Evolutionary conservation across 345 rosid species (phyloP).

Genomic region (Eucalyptus fibrosa): DNA sequence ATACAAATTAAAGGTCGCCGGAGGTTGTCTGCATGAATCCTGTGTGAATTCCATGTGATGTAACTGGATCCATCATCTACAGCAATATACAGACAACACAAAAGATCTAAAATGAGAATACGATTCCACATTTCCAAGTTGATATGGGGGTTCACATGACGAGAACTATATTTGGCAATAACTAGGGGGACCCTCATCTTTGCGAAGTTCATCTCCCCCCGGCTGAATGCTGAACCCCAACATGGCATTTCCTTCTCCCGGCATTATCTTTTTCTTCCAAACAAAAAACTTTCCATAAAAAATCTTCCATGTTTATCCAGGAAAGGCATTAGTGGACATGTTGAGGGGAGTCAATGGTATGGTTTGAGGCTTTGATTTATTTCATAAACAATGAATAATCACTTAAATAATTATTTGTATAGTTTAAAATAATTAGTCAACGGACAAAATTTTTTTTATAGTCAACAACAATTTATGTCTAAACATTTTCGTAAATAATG

Average conservation of each 20-base stretch:
- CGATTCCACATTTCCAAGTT: not conserved
- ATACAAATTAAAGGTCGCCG: not conserved
- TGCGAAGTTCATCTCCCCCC: not conserved
- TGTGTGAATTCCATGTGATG: not conserved
- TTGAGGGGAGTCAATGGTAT: not conserved
- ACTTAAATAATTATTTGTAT: not conserved
- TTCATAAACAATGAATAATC: not conserved
- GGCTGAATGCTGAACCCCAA: not conserved
- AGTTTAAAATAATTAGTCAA: not conserved
- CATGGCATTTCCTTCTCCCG: not conserved
- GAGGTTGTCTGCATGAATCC: not conserved
- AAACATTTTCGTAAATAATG: not conserved
- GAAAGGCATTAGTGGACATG: not conserved
- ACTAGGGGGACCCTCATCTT: not conserved
- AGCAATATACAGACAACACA: not conserved
- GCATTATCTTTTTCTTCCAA: not conserved
- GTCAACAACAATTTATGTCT: not conserved
- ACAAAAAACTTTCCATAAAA: not conserved
- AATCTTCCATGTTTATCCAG: not conserved
- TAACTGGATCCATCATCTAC: not conserved
- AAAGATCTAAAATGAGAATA: not conserved
- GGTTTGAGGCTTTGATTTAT: not conserved
- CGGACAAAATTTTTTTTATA: not conserved
- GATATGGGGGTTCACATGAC: not conserved
- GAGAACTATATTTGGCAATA: not conserved